These are phyloP conservation scores for Neopestalotiopsis sp. DNA, from an alignment of 2,329 filamentous ascomycete species.

Conservation along the genomic window DNA sequence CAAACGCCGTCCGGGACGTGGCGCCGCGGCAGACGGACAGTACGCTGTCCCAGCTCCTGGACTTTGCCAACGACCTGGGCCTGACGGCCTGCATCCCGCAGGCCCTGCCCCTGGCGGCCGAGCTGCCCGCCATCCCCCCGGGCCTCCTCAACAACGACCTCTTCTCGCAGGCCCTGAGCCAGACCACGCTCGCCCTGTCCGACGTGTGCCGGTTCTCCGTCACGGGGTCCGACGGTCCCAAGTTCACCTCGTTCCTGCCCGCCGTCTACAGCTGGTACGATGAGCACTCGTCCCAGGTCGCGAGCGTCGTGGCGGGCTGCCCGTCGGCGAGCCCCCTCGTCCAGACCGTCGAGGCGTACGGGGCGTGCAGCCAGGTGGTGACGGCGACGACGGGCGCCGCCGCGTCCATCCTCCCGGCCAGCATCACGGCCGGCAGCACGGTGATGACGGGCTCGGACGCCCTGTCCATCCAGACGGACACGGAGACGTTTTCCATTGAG, in stretches of 20 bases:
- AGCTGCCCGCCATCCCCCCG: conserved; percentile 27
- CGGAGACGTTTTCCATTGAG: conserved; percentile 9
- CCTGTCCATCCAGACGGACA: not conserved
- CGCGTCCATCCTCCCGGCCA: not conserved
- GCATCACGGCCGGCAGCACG: not conserved
- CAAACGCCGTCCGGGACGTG: not conserved
- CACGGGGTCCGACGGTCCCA: conserved; percentile 26
- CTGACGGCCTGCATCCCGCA: conserved; percentile 27
- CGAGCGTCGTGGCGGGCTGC: conserved; percentile 25
- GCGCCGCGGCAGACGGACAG: conserved; percentile 9
- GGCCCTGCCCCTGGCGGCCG: conserved; percentile 27
- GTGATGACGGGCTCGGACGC: not conserved
- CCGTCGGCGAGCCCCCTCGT: conserved; percentile 14
- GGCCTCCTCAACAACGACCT: conserved; percentile 26
- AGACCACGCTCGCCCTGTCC: conserved; percentile 28
- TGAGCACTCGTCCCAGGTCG: conserved; percentile 23
- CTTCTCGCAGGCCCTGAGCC: conserved; percentile 29
- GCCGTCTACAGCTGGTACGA: conserved; percentile 32
- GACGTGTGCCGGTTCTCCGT: conserved; percentile 30
- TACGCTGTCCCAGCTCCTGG: not conserved
- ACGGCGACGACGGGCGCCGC: too few relatives aligned
- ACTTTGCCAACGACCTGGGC: conserved; percentile 20
- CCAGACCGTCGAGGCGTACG: conserved; percentile 10
- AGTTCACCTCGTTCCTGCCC: conserved; percentile 29
- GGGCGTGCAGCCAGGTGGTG: conserved; percentile 3